phyloP scores from a whole-genome alignment of 2,329 filamentous ascomycete genomes.

The Verticillium nonalfalfae region DNA sequence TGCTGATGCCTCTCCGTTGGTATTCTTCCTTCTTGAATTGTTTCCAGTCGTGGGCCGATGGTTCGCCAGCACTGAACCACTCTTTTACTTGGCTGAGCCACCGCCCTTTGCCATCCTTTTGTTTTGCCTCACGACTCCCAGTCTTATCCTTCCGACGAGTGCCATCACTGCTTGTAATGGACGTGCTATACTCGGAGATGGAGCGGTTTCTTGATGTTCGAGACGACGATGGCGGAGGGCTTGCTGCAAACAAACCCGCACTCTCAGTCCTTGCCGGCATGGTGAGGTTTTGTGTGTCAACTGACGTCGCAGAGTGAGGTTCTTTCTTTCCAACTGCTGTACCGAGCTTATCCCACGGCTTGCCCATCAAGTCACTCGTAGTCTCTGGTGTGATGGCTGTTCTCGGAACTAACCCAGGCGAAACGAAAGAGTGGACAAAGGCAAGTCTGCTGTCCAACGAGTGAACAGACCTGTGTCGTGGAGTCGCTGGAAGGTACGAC shows the following conservation, averaged over 20 bases:
- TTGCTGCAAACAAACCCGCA: not conserved
- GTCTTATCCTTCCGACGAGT: not conserved
- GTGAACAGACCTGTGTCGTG: slow-evolving; percentile 1
- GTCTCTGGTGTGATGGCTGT: slow-evolving; percentile 4
- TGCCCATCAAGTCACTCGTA: not conserved
- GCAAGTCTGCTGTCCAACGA: slow-evolving; percentile 3
- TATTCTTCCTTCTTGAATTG: slow-evolving; percentile 36
- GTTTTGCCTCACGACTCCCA: slow-evolving; percentile 15
- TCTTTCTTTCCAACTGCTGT: slow-evolving; percentile 6
- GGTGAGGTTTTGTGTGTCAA: not conserved
- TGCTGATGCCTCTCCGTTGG: slow-evolving; percentile 34
- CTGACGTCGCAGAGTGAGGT: slow-evolving; percentile 4
- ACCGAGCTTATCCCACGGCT: not conserved
- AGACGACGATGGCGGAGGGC: not conserved
- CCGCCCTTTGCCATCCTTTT: slow-evolving; percentile 19
- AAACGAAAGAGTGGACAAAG: not conserved
- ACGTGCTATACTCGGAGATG: slow-evolving; percentile 17
- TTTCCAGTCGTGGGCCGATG: slow-evolving; percentile 41
- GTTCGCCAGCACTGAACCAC: slow-evolving; percentile 43
- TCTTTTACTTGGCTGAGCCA: slow-evolving; percentile 39
- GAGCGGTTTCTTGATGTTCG: not conserved
- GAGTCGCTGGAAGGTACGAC: not conserved
- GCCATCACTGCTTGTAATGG: slow-evolving; percentile 12
- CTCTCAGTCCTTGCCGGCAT: not conserved
- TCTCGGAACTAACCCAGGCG: slow-evolving; percentile 5